phyloP scores from a whole-genome alignment of 257 asterid genomes.

The Nicotiana otophora region DNA sequence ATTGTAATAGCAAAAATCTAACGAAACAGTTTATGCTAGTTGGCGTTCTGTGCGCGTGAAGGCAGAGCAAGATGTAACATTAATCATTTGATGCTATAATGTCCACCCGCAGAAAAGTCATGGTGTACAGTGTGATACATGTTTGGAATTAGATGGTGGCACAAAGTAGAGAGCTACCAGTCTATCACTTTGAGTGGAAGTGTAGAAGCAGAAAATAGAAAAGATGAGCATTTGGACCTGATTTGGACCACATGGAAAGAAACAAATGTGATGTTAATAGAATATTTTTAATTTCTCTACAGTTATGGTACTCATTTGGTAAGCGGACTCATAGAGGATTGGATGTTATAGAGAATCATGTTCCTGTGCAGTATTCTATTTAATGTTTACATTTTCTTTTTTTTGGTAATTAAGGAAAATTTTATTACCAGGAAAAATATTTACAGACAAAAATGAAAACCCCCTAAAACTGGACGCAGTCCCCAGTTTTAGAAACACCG shows the following conservation, averaged over 20 bases:
- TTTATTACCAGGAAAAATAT: no score
- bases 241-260: not conserved
- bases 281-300: not conserved
- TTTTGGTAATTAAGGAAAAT: no score
- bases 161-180: not conserved
- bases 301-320: not conserved
- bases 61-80: not conserved
- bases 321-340: not conserved
- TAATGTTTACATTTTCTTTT: no score
- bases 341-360: not conserved
- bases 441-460: no score
- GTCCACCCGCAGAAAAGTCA: not conserved
- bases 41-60: not conserved
- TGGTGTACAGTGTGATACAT: not conserved
- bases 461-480: no score
- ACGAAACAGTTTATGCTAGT: not conserved
- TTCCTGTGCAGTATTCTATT: not conserved
- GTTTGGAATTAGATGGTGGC: not conserved
- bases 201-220: not conserved
- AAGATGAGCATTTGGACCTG: not conserved
- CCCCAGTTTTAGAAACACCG: no score
- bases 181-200: not conserved
- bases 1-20: not conserved
- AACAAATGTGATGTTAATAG: not conserved
- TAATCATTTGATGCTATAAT: not conserved